These are phyloP conservation scores for Lasiosphaeris hirsuta DNA, from an alignment of 495 filamentous ascomycete species.

Conservation along the genomic window DNA sequence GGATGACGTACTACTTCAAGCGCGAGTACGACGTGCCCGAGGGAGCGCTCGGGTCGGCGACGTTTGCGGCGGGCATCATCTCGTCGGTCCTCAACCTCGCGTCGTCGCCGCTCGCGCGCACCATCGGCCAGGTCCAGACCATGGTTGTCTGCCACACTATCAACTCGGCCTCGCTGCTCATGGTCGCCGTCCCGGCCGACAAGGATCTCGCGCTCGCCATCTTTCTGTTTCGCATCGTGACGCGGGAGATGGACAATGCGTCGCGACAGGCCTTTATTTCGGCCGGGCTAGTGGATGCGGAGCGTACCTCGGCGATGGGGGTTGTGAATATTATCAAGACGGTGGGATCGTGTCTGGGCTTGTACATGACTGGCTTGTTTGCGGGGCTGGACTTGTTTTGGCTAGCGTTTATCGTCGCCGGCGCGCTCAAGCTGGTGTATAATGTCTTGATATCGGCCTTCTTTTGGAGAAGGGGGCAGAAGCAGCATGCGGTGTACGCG, in stretches of 20 bases:
- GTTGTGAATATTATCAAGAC: conserved; percentile 7
- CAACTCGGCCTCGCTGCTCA: conserved; percentile 8
- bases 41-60: neutral
- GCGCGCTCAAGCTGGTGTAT: conserved; percentile 7
- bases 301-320: conserved; percentile 5
- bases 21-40: conserved; percentile 5
- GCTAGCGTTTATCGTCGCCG: conserved; percentile 2
- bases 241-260: conserved; percentile 8
- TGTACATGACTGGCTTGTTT: conserved; percentile 6
- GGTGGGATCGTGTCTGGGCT: neutral
- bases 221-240: conserved; percentile 6
- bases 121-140: conserved; percentile 1
- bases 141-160: conserved; percentile 6
- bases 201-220: neutral
- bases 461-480: neutral
- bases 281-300: neutral
- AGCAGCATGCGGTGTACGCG: too few relatives aligned
- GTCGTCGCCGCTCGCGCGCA: conserved; percentile 1
- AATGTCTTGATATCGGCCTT: conserved; percentile 2
- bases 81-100: conserved; percentile 5
- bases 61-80: neutral
- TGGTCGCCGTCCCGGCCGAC: neutral
- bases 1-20: conserved; percentile 6
- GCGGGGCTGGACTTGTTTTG: neutral
- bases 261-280: conserved; percentile 7